Evolutionary conservation across 2,329 filamentous ascomycete species (phyloP).

Genomic region (Colletotrichum salicis): DNA sequence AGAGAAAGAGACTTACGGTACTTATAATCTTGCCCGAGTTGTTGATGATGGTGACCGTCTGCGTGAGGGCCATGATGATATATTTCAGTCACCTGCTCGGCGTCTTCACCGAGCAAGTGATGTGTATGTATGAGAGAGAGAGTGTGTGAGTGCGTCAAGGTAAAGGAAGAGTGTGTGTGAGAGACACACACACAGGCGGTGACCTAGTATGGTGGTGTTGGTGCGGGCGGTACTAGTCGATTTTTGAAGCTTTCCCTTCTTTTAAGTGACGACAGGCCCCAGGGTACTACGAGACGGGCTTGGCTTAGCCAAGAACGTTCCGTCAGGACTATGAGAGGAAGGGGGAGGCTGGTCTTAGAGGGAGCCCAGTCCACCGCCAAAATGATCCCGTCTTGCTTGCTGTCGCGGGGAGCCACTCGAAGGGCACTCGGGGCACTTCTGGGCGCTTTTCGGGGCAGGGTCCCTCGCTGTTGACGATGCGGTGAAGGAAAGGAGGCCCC

Average conservation of each 20-base stretch:
- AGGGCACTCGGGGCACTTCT: conserved; percentile 22
- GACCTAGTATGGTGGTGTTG: conserved; percentile 25
- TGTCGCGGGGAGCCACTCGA: conserved; percentile 16
- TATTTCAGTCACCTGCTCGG: conserved; percentile 6
- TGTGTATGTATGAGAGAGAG: not conserved
- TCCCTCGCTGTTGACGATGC: conserved; percentile 29
- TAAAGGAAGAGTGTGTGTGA: conserved; percentile 5
- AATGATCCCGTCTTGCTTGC: conserved; percentile 4
- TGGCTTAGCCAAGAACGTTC: not conserved
- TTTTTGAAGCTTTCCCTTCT: conserved; percentile 23
- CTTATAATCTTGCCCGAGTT: conserved; percentile 90
- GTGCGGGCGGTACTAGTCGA: conserved; percentile 15
- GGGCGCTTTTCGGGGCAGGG: conserved; percentile 18
- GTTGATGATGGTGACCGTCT: conserved; percentile 91
- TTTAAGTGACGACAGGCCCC: conserved; percentile 30
- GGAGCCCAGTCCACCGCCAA: conserved; percentile 30
- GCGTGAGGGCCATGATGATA: conserved; percentile 57
- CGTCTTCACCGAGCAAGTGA: not conserved
- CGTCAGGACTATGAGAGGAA: not conserved
- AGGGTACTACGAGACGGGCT: not conserved
- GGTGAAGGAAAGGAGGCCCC: conserved; percentile 31
- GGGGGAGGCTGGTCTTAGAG: conserved; percentile 29
- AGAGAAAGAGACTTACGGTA: conserved; percentile 68
- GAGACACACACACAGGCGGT: conserved; percentile 27
- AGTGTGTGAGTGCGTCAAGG: not conserved